Conservation (phyloP, 139 green algal genomes). For the Gonium pectorale region DNA sequence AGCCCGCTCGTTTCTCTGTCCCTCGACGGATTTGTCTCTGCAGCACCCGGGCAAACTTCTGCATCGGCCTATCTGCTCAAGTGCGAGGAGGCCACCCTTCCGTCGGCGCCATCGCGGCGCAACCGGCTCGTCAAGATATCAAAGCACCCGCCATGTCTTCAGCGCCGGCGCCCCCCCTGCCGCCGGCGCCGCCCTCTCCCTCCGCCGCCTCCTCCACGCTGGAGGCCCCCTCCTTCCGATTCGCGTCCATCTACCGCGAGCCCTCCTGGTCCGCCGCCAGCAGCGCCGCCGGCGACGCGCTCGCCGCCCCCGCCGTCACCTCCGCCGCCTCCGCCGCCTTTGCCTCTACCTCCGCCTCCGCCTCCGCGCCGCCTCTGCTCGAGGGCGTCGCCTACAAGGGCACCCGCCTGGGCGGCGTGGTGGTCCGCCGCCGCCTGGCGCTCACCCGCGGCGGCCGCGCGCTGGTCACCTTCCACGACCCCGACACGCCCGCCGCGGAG, state of each 20-base stretch:
- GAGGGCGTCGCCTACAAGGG: conserved; percentile 6
- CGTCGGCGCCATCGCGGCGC: no score
- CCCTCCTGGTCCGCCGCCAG: conserved; percentile 2
- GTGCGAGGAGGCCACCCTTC: no score
- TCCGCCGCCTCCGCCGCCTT: neutral
- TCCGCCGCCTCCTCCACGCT: neutral
- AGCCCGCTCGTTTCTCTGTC: no score
- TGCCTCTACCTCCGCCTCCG: no score
- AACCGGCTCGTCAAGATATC: no score
- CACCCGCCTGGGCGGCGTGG: conserved; percentile 4
- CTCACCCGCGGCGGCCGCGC: conserved; percentile 13
- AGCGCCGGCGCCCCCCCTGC: neutral
- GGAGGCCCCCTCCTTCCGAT: neutral
- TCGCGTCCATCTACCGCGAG: neutral
- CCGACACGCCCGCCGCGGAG: neutral
- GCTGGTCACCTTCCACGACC: conserved; percentile 16
- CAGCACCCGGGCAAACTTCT: no score
- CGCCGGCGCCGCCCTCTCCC: neutral
- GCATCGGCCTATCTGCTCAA: no score
- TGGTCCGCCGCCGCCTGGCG: conserved; percentile 20
- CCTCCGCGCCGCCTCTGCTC: neutral
- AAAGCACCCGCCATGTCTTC: neutral
- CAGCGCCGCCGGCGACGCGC: neutral
- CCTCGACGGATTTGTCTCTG: no score
- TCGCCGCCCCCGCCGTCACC: no score